A percentile compares a stretch with the other conserved stretches of the same genome.
These are phyloP conservation scores for Elymus sibiricus DNA, from an alignment of 176 grass and related monocot genomes.

Conservation along the genomic window DNA sequence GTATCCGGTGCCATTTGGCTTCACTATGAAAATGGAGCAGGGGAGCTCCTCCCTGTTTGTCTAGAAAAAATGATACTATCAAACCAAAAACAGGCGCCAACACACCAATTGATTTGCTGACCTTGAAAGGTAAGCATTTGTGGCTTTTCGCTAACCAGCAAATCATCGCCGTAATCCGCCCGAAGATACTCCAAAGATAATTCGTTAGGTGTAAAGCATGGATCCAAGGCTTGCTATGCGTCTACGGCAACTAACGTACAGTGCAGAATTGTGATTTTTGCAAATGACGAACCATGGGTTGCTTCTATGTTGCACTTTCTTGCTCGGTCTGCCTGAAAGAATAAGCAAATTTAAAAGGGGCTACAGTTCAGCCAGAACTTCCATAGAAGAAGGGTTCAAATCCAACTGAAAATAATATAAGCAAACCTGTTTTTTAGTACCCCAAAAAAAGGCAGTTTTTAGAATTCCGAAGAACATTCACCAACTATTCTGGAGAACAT, in stretches of 20 bases:
- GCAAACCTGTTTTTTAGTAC: not conserved
- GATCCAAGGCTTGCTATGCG: constrained; percentile 24
- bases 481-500: not conserved
- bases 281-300: not conserved
- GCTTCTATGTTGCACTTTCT: not conserved
- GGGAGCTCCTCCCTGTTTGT: too few species aligned
- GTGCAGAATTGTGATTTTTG: constrained; percentile 2
- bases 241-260: constrained; percentile 28
- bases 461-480: not conserved
- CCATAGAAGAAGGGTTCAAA: not conserved
- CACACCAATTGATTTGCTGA: constrained; percentile 30
- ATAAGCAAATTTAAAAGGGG: not conserved
- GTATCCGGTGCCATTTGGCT: too few species aligned
- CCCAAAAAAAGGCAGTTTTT: not conserved
- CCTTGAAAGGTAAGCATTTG: constrained; percentile 42
- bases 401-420: not conserved
- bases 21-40: too few species aligned
- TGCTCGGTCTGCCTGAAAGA: constrained; percentile 1
- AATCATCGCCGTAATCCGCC: constrained; percentile 33
- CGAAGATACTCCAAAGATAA: not conserved
- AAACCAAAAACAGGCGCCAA: not conserved
- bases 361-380: not conserved
- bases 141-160: constrained; percentile 34
- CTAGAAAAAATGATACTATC: not conserved
- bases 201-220: not conserved